These are phyloP conservation scores for Eutypa lata DNA, from an alignment of 2,329 filamentous ascomycete species.

Conservation along the genomic window DNA sequence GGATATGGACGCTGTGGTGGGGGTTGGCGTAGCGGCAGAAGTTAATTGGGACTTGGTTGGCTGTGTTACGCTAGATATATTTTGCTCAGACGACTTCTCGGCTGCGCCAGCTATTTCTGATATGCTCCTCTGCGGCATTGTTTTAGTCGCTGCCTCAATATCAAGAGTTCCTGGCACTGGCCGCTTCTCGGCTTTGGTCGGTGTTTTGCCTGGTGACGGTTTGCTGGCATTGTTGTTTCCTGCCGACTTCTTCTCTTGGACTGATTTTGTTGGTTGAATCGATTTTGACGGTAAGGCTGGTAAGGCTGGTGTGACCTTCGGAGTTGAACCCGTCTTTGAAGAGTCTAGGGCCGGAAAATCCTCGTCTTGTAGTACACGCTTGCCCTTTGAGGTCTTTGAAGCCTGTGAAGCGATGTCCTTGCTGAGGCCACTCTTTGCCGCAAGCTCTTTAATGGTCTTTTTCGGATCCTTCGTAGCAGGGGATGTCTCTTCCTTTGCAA, in stretches of 20 bases:
- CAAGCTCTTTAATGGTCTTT: slow-evolving; percentile 42
- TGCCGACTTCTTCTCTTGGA: slow-evolving; percentile 23
- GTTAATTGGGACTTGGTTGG: slow-evolving; percentile 31
- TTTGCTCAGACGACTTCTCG: slow-evolving; percentile 30
- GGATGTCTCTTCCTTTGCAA: slow-evolving; percentile 14
- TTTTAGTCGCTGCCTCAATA: slow-evolving; percentile 47
- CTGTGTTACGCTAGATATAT: slow-evolving; percentile 25
- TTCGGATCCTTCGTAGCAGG: slow-evolving; percentile 31
- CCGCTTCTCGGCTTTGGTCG: slow-evolving; percentile 33
- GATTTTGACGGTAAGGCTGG: slow-evolving; percentile 30
- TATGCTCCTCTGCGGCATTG: slow-evolving; percentile 16
- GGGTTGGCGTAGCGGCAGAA: slow-evolving; percentile 46
- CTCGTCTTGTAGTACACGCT: slow-evolving; percentile 50
- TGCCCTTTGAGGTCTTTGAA: slow-evolving; percentile 30
- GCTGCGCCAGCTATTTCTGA: slow-evolving; percentile 13
- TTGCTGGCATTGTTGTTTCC: slow-evolving; percentile 22
- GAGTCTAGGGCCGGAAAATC: slow-evolving; percentile 60
- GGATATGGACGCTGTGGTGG: slow-evolving; percentile 44
- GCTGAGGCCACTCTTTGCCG: slow-evolving; percentile 43
- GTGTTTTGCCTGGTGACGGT: slow-evolving; percentile 21
- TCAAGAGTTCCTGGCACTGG: slow-evolving; percentile 42
- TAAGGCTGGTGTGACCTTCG: slow-evolving; percentile 28
- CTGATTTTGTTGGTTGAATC: slow-evolving; percentile 24
- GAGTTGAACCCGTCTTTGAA: slow-evolving; percentile 35
- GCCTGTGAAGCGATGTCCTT: slow-evolving; percentile 43